These are phyloP conservation scores for Cladorrhinum samala DNA, from an alignment of 495 filamentous ascomycete species.

Conservation along the genomic window DNA sequence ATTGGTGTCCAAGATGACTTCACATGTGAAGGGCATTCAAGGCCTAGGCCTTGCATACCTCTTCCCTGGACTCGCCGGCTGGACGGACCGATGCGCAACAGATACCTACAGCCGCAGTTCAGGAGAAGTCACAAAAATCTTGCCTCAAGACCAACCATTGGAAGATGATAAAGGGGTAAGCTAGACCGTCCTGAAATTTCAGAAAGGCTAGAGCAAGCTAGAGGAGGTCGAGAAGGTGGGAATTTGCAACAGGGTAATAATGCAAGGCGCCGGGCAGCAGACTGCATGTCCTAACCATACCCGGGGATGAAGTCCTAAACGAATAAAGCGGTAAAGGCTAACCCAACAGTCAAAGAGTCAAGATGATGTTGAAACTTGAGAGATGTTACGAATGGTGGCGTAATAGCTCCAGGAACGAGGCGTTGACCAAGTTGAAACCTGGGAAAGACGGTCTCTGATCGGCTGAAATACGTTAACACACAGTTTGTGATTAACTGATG, in stretches of 20 bases:
- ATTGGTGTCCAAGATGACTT: too few species aligned
- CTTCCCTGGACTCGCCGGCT: background rate
- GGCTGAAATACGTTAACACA: background rate
- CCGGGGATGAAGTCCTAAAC: conserved; percentile 4
- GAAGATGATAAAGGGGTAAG: conserved; percentile 1
- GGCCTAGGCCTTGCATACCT: background rate
- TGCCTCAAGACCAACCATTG: conserved; percentile 7
- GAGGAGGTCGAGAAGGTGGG: background rate
- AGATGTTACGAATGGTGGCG: too few species aligned
- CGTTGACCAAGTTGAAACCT: background rate
- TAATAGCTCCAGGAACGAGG: too few species aligned
- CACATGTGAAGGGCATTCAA: too few species aligned
- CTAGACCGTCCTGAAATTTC: background rate
- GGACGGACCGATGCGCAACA: background rate
- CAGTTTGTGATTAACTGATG: background rate
- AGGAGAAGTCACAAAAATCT: background rate
- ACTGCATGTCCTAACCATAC: conserved; percentile 7
- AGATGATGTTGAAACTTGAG: too few species aligned
- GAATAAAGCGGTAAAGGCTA: background rate
- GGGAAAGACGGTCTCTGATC: background rate
- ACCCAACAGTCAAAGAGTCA: background rate
- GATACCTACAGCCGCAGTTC: background rate
- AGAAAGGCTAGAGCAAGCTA: conserved; percentile 3
- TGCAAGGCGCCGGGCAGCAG: background rate
- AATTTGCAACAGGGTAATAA: background rate